Conservation (phyloP, 192 early-diverging fungal genomes). For the Endogone sp. region DNA sequence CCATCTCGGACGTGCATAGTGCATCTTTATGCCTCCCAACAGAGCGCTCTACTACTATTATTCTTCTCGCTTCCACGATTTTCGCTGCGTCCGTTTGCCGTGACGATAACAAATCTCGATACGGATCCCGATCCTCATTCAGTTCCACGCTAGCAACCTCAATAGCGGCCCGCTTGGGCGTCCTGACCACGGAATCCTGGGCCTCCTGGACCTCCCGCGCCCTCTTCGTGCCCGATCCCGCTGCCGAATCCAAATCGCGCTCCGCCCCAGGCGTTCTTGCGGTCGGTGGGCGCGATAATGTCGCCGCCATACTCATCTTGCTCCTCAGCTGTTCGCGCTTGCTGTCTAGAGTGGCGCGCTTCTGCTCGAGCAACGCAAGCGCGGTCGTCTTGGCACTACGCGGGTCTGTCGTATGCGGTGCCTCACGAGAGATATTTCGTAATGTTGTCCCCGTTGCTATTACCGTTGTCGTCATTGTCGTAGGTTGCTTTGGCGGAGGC, state of each 20-base stretch:
- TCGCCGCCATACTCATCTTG: not conserved
- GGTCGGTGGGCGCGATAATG: not conserved
- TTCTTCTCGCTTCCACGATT: not conserved
- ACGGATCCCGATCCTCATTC: not conserved
- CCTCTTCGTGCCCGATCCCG: not conserved
- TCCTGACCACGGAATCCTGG: not conserved
- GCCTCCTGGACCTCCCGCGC: not conserved
- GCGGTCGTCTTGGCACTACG: not conserved
- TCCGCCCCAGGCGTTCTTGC: not conserved
- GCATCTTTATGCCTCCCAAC: too few relatives aligned
- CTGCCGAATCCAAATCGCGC: not conserved
- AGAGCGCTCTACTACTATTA: not conserved
- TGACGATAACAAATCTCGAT: not conserved
- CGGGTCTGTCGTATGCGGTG: too few relatives aligned
- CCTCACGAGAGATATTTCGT: too few relatives aligned
- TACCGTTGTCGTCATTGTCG: too few relatives aligned
- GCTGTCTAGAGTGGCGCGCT: not conserved
- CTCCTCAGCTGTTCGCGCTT: not conserved
- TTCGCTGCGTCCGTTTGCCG: not conserved
- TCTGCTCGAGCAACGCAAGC: not conserved
- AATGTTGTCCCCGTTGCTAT: too few relatives aligned
- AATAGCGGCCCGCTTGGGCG: not conserved
- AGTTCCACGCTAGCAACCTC: not conserved
- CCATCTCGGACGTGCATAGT: too few relatives aligned
- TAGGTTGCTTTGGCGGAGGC: not conserved